Evolutionary conservation across 2,329 filamentous ascomycete genomes (phyloP).

Genomic region (Acrocalymma vagum): DNA sequence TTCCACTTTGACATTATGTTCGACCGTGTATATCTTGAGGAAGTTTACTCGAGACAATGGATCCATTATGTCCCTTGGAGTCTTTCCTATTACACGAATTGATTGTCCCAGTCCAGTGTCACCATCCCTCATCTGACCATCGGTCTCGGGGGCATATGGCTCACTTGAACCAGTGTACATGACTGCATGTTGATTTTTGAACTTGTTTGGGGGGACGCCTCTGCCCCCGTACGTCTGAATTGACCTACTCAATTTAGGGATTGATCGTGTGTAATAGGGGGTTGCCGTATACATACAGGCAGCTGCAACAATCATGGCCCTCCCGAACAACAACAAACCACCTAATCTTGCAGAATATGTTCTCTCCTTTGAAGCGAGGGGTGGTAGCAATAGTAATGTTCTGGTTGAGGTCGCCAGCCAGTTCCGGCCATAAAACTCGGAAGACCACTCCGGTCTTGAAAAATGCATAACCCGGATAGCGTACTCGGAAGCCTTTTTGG

Average conservation of each 20-base stretch:
- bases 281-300: constrained; percentile 14
- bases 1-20: constrained; percentile 39
- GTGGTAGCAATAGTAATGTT: constrained; percentile 18
- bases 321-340: constrained; percentile 29
- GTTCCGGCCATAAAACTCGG: constrained; percentile 7
- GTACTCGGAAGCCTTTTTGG: constrained; percentile 8
- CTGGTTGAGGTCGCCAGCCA: constrained; percentile 1
- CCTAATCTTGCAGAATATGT: constrained; percentile 19
- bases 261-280: neutral
- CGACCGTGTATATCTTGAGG: constrained; percentile 33
- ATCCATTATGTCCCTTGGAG: constrained; percentile 24
- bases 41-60: constrained; percentile 30
- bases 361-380: constrained; percentile 7
- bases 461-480: constrained; percentile 3
- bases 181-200: constrained; percentile 27
- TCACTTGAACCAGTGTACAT: constrained; percentile 20
- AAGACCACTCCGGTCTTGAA: constrained; percentile 18
- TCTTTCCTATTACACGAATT: constrained; percentile 18
- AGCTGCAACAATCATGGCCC: constrained; percentile 19
- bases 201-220: constrained; percentile 17
- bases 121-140: constrained; percentile 5
- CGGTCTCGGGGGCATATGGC: constrained; percentile 2
- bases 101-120: constrained; percentile 16
- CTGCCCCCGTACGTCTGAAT: constrained; percentile 28
- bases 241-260: constrained; percentile 21